A percentile compares a stretch with the other conserved stretches of the same genome.
phyloP scores from a whole-genome alignment of 2,329 filamentous ascomycete species.

The Xylaria sp. region DNA sequence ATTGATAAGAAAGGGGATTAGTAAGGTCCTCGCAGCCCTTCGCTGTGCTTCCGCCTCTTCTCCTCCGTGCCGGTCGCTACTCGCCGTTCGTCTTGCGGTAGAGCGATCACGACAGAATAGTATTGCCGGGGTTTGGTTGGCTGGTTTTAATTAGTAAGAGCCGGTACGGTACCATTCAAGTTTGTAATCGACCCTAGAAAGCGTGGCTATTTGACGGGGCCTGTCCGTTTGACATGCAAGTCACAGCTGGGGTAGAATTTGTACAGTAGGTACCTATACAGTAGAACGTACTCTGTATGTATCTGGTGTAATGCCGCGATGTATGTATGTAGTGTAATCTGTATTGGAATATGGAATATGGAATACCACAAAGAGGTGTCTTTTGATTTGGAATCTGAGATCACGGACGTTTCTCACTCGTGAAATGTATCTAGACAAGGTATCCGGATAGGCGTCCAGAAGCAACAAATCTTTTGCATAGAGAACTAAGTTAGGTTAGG shows the following conservation, averaged over 20 bases:
- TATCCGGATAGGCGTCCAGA: neutral
- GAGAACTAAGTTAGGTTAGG: neutral
- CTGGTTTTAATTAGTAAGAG: neutral
- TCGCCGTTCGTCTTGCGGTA: constrained; percentile 16
- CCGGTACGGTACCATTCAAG: neutral
- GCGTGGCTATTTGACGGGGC: neutral
- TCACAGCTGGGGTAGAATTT: neutral
- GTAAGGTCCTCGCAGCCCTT: constrained; percentile 9
- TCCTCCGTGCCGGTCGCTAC: neutral
- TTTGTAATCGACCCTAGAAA: neutral
- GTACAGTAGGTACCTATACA: neutral
- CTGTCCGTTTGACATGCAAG: constrained; percentile 11
- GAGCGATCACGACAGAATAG: constrained; percentile 26
- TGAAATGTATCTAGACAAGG: neutral
- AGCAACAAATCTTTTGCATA: constrained; percentile 6
- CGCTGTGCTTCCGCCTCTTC: neutral
- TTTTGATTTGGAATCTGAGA: constrained; percentile 29
- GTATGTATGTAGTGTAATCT: no score
- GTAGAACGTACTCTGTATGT: neutral
- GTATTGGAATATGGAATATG: constrained; percentile 1
- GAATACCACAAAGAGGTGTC: neutral
- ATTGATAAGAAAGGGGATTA: constrained; percentile 30
- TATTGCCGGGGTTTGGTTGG: constrained; percentile 17
- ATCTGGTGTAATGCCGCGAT: no score
- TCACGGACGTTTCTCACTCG: neutral